Base-by-base conservation (phyloP, 192 early-diverging fungal genomes). In the Spizellomyces punctatus region DNA sequence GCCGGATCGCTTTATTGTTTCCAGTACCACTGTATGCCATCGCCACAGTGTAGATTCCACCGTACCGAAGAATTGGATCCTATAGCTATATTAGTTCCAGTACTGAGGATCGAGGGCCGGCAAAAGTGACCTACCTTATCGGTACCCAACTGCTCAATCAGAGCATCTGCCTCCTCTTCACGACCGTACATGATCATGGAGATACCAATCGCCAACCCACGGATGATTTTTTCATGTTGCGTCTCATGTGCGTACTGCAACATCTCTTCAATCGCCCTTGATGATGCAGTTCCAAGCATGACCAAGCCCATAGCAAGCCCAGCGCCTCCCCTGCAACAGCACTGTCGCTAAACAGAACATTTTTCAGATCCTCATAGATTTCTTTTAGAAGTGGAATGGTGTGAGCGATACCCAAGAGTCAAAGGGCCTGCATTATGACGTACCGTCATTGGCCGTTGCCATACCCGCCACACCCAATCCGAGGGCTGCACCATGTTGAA, bases 211-310 rank as follows among this genome's bases (percentile, higher is more conserved):
- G 96, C 91, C 66, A 98, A 80, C 57, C 96, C 94, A 46, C 98
- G 93, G 64, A 99, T 98, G 69, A 98, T 99, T 85, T 99, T 99
- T 73, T 99, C 98, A 81, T 99, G 98, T 77, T 95, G 94, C 6
- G 98, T 99, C 67, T 98, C 96, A 69, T 94, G 93, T 14, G 98
- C 98, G 71, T 99, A 99, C 72, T 93, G 90, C 43, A 98, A 81
- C 96, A 99, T 98, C 66, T 96, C 96, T 48, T 91, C 92, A 64
- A 99, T 79, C 6, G 91, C 92, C 55, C 86, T 84, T 46, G 88
- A 75, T 8, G 90, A 89, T 55, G 85, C 92, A 12, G 93, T 96
- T 45, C 98, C 98, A 70, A 98, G 88, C 96, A 97, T 98, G 42
- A 97, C 91, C 75, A 99, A 81, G 27, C 98, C 98, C 89, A 99